These are phyloP conservation scores for Iodosphaeria phyllophila DNA, from an alignment of 2,329 filamentous ascomycete genomes.

Conservation along the genomic window DNA sequence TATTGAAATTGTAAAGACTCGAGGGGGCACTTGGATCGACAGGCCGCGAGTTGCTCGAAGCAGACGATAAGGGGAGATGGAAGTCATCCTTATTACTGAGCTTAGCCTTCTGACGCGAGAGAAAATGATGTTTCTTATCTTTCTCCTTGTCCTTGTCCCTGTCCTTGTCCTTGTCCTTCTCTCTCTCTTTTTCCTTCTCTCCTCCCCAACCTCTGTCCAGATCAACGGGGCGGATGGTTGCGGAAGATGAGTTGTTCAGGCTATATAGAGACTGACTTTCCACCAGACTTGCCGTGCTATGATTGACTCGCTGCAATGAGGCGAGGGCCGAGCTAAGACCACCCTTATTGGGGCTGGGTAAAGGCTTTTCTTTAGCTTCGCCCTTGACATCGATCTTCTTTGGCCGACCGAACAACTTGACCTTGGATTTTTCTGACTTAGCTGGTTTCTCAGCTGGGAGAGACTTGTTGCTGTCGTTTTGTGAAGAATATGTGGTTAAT, in stretches of 20 bases:
- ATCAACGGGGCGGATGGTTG: conserved; percentile 52
- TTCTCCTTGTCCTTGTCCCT: conserved; percentile 39
- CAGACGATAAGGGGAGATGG: conserved; percentile 54
- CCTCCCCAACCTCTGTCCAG: too few species aligned
- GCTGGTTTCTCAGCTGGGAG: conserved; percentile 33
- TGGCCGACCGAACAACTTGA: conserved; percentile 65
- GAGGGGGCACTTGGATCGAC: conserved; percentile 58
- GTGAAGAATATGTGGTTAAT: conserved; percentile 17
- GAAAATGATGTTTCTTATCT: conserved; percentile 62
- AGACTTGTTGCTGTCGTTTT: too few species aligned
- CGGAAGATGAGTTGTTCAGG: conserved; percentile 57
- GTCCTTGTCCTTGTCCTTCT: conserved; percentile 23
- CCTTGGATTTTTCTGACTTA: conserved; percentile 54
- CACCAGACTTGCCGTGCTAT: conserved; percentile 51
- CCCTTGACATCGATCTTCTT: conserved; percentile 57
- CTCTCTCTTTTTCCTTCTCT: conserved; percentile 22
- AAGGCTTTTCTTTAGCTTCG: conserved; percentile 43
- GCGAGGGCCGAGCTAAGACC: conserved; percentile 48
- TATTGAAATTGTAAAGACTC: conserved; percentile 61
- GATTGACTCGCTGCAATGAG: conserved; percentile 45
- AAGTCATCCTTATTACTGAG: conserved; percentile 54
- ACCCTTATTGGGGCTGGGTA: conserved; percentile 57
- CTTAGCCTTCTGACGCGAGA: conserved; percentile 65
- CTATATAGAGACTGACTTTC: conserved; percentile 55
- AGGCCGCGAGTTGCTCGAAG: conserved; percentile 57